Conservation (phyloP, 208 protist species). For the Zelonia costaricensis region DNA sequence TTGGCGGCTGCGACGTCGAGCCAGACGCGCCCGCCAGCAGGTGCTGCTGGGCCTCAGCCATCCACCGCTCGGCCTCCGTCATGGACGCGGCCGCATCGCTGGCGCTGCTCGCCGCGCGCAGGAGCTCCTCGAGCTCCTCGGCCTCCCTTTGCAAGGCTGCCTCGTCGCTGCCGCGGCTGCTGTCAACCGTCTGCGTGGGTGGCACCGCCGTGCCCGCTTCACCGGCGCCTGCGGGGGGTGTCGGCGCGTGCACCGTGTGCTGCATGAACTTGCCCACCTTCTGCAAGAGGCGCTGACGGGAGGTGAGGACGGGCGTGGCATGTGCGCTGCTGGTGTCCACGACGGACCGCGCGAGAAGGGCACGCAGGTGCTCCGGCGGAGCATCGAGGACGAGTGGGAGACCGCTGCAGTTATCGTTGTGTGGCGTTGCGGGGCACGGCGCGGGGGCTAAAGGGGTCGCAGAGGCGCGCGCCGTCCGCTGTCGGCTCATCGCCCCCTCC, state of each 20-base stretch:
- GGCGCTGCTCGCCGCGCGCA: slow-evolving; percentile 14
- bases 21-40: too few species aligned
- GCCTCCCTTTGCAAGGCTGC: slow-evolving; percentile 18
- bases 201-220: not conserved
- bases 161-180: not conserved
- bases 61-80: slow-evolving; percentile 13
- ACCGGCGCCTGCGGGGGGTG: not conserved
- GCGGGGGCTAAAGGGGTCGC: not conserved
- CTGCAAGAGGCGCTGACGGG: slow-evolving; percentile 11
- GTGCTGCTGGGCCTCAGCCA: slow-evolving; percentile 22
- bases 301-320: not conserved
- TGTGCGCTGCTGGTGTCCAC: not conserved
- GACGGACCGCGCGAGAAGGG: slow-evolving; percentile 25
- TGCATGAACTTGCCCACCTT: slow-evolving; percentile 25
- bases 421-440: not conserved
- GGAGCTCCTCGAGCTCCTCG: slow-evolving; percentile 22
- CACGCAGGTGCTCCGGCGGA: slow-evolving; percentile 26
- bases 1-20: too few species aligned
- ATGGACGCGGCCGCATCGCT: not conserved
- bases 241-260: slow-evolving; percentile 7
- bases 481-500: slow-evolving; percentile 1
- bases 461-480: too few species aligned
- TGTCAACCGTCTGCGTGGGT: not conserved
- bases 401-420: not conserved
- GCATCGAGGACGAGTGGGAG: slow-evolving; percentile 15